These are phyloP conservation scores for Colletotrichum scovillei DNA, from an alignment of 2,329 filamentous ascomycete species.

Conservation along the genomic window DNA sequence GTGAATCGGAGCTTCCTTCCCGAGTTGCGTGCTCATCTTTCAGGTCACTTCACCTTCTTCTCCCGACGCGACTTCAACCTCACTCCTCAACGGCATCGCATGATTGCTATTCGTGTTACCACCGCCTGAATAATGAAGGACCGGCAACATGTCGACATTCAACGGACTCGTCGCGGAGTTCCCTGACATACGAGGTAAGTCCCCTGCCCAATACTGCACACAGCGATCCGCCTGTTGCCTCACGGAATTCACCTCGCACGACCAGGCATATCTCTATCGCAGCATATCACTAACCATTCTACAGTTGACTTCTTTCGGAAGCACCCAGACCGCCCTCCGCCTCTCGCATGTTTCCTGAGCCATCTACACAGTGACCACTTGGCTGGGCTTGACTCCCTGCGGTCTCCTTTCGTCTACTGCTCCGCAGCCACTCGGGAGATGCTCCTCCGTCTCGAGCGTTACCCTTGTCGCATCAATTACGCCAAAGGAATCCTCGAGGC, in stretches of 20 bases:
- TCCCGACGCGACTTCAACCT: background rate
- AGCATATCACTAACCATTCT: slow-evolving; percentile 23
- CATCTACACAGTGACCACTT: slow-evolving; percentile 95
- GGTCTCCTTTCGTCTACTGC: slow-evolving; percentile 89
- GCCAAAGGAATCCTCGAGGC: slow-evolving; percentile 81
- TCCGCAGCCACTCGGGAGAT: slow-evolving; percentile 86
- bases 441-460: slow-evolving; percentile 82
- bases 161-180: slow-evolving; percentile 80
- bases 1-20: background rate
- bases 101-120: no score
- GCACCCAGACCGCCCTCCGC: slow-evolving; percentile 63
- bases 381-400: slow-evolving; percentile 79
- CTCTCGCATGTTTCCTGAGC: slow-evolving; percentile 87
- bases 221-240: background rate
- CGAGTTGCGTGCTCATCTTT: background rate
- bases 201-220: background rate
- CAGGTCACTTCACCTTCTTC: background rate
- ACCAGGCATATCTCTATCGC: background rate
- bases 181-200: slow-evolving; percentile 76
- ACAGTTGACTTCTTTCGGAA: slow-evolving; percentile 85
- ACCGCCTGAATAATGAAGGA: background rate
- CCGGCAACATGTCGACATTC: slow-evolving; percentile 77
- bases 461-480: slow-evolving; percentile 84
- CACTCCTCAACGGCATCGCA: background rate
- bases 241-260: slow-evolving; percentile 8